These are phyloP conservation scores for Brassica balearica DNA, from an alignment of 441 rosid genomes.

Conservation along the genomic window DNA sequence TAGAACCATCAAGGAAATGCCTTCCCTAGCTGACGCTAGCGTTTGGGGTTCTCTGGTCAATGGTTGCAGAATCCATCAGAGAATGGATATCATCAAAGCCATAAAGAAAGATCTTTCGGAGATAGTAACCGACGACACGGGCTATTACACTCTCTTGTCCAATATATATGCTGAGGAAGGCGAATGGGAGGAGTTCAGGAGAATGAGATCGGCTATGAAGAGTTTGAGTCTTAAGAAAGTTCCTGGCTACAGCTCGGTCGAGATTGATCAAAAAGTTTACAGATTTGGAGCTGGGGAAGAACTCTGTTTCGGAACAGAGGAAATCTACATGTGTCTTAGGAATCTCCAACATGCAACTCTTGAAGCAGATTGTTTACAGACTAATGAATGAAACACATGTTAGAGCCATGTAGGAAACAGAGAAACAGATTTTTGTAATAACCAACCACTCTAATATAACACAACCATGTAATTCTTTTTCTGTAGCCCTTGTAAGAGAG, in stretches of 20 bases:
- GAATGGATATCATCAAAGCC: constrained; percentile 65
- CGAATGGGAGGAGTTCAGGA: constrained; percentile 65
- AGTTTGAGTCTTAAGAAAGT: constrained; percentile 68
- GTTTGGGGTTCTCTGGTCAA: constrained; percentile 78
- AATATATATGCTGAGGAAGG: constrained; percentile 75
- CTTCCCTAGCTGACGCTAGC: constrained; percentile 63
- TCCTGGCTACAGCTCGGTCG: constrained; percentile 74
- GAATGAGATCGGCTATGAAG: constrained; percentile 63
- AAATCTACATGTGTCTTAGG: constrained; percentile 30
- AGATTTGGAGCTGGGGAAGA: constrained; percentile 46
- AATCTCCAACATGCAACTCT: constrained; percentile 25
- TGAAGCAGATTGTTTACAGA: constrained; percentile 21
- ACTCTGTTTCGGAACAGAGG: constrained; percentile 23
- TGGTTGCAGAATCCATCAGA: constrained; percentile 78
- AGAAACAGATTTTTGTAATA: constrained; percentile 25
- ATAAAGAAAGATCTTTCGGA: constrained; percentile 52
- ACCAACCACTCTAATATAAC: constrained; percentile 33
- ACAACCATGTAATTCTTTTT: constrained; percentile 18
- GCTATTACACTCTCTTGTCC: constrained; percentile 69
- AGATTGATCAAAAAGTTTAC: constrained; percentile 38
- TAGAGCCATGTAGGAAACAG: constrained; percentile 2
- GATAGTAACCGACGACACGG: constrained; percentile 63
- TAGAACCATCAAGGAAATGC: constrained; percentile 62
- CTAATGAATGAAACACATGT: constrained; percentile 5
- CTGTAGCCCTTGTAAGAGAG: constrained; percentile 32